Evolutionary conservation across 1,284 basidiomycete species (phyloP).

Genomic region (Singerocomus inundabilis): DNA sequence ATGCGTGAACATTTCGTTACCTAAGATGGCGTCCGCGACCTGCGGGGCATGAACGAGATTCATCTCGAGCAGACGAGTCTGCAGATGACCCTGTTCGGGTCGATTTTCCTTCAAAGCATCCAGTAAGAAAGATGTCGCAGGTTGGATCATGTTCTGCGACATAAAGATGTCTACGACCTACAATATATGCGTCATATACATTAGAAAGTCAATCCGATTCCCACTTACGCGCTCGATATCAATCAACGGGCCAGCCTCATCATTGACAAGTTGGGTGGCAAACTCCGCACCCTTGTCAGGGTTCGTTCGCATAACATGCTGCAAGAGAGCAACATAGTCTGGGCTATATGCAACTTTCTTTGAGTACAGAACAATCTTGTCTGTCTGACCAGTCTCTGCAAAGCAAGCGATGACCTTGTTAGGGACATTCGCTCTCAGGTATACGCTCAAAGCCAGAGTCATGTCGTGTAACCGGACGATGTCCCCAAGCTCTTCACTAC

Average conservation of each 20-base stretch:
- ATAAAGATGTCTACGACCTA: conserved; percentile 98
- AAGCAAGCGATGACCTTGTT: conserved; percentile 99
- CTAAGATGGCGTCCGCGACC: conserved; percentile 98
- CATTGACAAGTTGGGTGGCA: conserved; percentile 92
- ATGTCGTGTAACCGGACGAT: conserved; percentile 95
- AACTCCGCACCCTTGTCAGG: conserved; percentile 99
- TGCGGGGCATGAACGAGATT: conserved; percentile 98
- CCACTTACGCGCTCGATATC: conserved; percentile 84
- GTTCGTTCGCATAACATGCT: conserved; percentile 96
- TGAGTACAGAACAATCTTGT: conserved; percentile 97
- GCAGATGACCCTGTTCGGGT: conserved; percentile 94
- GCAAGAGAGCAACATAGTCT: conserved; percentile 93
- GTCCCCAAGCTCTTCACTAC: conserved; percentile 98
- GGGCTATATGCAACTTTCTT: conserved; percentile 97
- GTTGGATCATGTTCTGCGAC: conserved; percentile 99
- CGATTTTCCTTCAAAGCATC: conserved; percentile 99
- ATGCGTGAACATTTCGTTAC: conserved; percentile 98
- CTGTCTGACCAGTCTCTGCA: conserved; percentile 97
- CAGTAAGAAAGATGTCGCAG: conserved; percentile 96
- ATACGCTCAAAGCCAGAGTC: conserved; percentile 98
- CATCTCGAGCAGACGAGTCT: conserved; percentile 97
- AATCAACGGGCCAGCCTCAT: conserved; percentile 89
- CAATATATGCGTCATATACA: conserved; percentile 7
- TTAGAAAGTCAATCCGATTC: background rate
- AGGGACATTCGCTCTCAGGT: conserved; percentile 96